Evolutionary conservation across 805 yeast genomes (phyloP).

Genomic region (Starmerella gropengiesseri): DNA sequence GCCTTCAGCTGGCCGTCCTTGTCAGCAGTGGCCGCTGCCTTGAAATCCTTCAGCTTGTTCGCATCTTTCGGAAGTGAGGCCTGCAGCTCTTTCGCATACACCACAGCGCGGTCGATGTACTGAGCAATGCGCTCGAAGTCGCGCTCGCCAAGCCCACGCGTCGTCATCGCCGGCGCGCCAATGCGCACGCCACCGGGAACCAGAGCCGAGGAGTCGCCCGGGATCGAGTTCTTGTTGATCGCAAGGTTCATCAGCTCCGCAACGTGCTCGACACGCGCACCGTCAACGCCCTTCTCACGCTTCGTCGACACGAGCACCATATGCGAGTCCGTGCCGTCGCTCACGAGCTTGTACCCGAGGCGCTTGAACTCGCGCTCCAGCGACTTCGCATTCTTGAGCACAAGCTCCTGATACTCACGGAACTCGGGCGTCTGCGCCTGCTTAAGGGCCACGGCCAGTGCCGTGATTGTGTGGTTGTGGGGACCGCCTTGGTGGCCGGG

Average conservation of each 20-base stretch:
- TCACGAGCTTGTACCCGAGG: constrained; percentile 70
- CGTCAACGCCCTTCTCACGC: constrained; percentile 74
- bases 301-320: constrained; percentile 84
- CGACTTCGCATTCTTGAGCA: constrained; percentile 74
- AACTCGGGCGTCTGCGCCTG: constrained; percentile 88
- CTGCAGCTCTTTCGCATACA: constrained; percentile 67
- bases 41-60: constrained; percentile 93
- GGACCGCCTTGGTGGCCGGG: constrained; percentile 99
- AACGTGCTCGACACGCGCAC: constrained; percentile 93
- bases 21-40: constrained; percentile 54
- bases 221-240: constrained; percentile 92
- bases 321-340: constrained; percentile 95
- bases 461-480: constrained; percentile 97
- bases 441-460: constrained; percentile 90
- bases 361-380: constrained; percentile 64
- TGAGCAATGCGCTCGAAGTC: constrained; percentile 73
- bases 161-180: constrained; percentile 98
- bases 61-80: constrained; percentile 69
- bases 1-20: constrained; percentile 58
- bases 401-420: constrained; percentile 80
- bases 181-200: constrained; percentile 96
- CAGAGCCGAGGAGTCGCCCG: constrained; percentile 93
- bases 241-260: constrained; percentile 93
- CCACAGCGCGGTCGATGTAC: constrained; percentile 71
- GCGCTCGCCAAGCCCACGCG: constrained; percentile 85